Percentiles rank a stretch among this genome's conserved stretches.
phyloP scores from a whole-genome alignment of 1,284 basidiomycete species.

The Nidula niveotomentosa region DNA sequence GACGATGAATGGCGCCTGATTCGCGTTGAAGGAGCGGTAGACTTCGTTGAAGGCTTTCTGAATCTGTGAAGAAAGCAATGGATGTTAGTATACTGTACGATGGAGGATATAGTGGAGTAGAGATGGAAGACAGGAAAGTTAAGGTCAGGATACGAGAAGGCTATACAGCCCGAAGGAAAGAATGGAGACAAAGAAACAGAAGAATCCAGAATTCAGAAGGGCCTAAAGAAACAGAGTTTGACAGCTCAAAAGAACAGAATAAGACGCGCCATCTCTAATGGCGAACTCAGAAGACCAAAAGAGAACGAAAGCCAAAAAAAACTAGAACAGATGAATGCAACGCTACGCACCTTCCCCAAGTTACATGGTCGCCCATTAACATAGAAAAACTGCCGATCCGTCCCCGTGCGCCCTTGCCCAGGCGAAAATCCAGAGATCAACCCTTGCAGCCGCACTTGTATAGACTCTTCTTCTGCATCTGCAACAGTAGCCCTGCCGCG shows the following conservation, averaged over 20 bases:
- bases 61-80: constrained; percentile 41
- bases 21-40: constrained; percentile 83
- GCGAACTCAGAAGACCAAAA: too few relatives aligned
- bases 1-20: constrained; percentile 81
- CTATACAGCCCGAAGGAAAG: too few relatives aligned
- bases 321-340: too few relatives aligned
- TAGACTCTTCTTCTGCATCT: constrained; percentile 13
- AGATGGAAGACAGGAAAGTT: constrained; percentile 1
- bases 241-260: too few relatives aligned
- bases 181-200: too few relatives aligned
- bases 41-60: constrained; percentile 90
- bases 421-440: constrained; percentile 78
- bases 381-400: constrained; percentile 93
- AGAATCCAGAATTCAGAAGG: too few relatives aligned
- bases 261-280: too few relatives aligned
- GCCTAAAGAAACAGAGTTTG: too few relatives aligned
- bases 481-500: too few relatives aligned
- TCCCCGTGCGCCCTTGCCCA: constrained; percentile 72
- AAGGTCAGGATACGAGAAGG: too few relatives aligned
- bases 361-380: constrained; percentile 93
- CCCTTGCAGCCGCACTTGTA: constrained; percentile 64
- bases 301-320: too few relatives aligned
- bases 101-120: too few relatives aligned
- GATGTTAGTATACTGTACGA: background rate
- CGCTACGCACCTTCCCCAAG: constrained; percentile 59